phyloP scores from a whole-genome alignment of 805 yeast species.

The Candida pseudoglaebosa region DNA sequence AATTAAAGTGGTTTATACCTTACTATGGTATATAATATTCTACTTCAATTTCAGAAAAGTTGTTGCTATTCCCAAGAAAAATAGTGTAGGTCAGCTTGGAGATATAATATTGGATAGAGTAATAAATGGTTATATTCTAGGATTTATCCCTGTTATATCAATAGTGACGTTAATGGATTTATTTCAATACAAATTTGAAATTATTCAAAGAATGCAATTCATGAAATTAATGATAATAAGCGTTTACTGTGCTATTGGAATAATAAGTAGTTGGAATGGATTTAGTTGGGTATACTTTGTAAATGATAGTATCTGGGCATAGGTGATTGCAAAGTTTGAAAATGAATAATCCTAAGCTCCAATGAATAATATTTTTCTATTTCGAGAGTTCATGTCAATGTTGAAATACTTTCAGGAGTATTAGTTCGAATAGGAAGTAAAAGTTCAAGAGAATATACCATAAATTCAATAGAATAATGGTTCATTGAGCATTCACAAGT shows the following conservation, averaged over 20 bases:
- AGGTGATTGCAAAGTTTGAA: too few relatives aligned
- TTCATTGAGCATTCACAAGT: too few relatives aligned
- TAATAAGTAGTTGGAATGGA: slow-evolving; percentile 83
- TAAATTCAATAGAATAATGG: too few relatives aligned
- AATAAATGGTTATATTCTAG: slow-evolving; percentile 60
- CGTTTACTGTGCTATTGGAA: slow-evolving; percentile 82
- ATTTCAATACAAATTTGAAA: slow-evolving; percentile 49
- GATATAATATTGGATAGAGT: slow-evolving; percentile 60
- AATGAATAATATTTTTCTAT: too few relatives aligned
- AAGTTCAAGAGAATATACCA: too few relatives aligned
- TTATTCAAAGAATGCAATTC: slow-evolving; percentile 64
- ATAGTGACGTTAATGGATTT: slow-evolving; percentile 44
- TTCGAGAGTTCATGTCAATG: too few relatives aligned
- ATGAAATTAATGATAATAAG: slow-evolving; percentile 77
- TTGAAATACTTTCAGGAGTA: too few relatives aligned
- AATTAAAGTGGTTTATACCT: slow-evolving; percentile 70
- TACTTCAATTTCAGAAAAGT: slow-evolving; percentile 70
- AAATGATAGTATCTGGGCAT: slow-evolving; percentile 57
- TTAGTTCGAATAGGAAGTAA: too few relatives aligned
- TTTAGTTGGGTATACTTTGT: slow-evolving; percentile 85
- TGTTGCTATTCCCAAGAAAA: slow-evolving; percentile 49
- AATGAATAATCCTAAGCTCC: too few relatives aligned
- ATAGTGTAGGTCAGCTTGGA: slow-evolving; percentile 14
- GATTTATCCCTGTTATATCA: slow-evolving; percentile 60
- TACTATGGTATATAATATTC: slow-evolving; percentile 81